phyloP scores from a whole-genome alignment of 192 early-diverging fungal genomes.

The Coemansia sp. region DNA sequence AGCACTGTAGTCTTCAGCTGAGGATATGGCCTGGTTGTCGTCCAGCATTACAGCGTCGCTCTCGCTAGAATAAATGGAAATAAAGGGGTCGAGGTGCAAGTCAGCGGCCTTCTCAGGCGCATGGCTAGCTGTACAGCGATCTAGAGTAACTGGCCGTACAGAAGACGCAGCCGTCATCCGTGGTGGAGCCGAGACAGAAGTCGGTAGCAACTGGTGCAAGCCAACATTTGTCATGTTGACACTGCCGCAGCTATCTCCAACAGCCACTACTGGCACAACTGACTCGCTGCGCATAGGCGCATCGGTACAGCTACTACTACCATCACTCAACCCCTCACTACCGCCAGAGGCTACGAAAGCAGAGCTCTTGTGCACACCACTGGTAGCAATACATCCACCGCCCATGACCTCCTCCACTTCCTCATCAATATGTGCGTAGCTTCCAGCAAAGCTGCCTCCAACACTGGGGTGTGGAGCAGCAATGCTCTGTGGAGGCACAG shows the following conservation, averaged over 20 bases:
- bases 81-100: not conserved
- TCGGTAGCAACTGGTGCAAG: not conserved
- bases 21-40: slow-evolving; percentile 25
- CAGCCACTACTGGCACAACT: not conserved
- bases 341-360: not conserved
- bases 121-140: not conserved
- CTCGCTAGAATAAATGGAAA: not conserved
- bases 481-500: not conserved
- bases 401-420: slow-evolving; percentile 37
- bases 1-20: slow-evolving; percentile 28
- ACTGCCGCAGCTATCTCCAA: not conserved
- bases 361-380: not conserved
- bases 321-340: not conserved
- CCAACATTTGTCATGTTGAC: not conserved
- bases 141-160: not conserved
- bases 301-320: not conserved
- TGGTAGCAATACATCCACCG: slow-evolving; percentile 21
- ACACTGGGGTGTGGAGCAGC: not conserved
- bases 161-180: not conserved
- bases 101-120: not conserved
- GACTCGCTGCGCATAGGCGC: slow-evolving; percentile 9
- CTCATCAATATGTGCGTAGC: not conserved
- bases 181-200: not conserved
- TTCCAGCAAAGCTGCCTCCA: not conserved
- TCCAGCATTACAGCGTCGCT: slow-evolving; percentile 2